Evolutionary conservation across 139 green algal genomes (phyloP).

Genomic region (Picochlorum sp.): DNA sequence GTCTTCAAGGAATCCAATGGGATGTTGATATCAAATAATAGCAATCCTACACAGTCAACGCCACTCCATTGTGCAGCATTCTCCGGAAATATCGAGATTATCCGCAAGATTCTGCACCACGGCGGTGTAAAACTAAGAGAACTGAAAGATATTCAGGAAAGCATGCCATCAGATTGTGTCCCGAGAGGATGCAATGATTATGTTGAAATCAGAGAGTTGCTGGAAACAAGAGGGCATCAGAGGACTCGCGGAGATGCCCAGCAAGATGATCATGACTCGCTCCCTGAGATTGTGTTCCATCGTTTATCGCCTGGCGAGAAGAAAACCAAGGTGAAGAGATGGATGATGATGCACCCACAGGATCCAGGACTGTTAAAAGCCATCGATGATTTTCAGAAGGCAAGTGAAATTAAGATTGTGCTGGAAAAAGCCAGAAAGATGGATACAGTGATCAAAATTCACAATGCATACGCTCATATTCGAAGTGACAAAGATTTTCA

Average conservation of each 20-base stretch:
- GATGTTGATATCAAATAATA: background rate
- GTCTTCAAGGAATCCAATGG: background rate
- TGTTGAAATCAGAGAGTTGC: no score
- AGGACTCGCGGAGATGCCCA: no score
- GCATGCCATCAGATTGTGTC: background rate
- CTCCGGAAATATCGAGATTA: background rate
- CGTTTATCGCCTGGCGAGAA: no score
- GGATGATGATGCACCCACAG: background rate
- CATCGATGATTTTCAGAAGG: background rate
- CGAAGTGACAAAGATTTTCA: conserved; percentile 2
- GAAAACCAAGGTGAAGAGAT: background rate
- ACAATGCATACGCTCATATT: background rate
- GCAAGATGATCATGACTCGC: no score
- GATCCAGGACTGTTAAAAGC: background rate
- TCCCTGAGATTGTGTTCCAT: no score
- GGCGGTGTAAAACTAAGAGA: background rate
- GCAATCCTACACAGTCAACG: background rate
- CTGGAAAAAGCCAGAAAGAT: background rate
- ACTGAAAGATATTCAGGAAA: background rate
- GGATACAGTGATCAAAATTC: background rate
- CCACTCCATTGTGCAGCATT: conserved; percentile 13
- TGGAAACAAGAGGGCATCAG: no score
- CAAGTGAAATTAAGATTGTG: background rate
- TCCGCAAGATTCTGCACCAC: conserved; percentile 6
- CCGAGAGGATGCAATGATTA: background rate